These are phyloP conservation scores for Oryza meyeriana DNA, from an alignment of 176 grass and related monocot species.

Conservation along the genomic window DNA sequence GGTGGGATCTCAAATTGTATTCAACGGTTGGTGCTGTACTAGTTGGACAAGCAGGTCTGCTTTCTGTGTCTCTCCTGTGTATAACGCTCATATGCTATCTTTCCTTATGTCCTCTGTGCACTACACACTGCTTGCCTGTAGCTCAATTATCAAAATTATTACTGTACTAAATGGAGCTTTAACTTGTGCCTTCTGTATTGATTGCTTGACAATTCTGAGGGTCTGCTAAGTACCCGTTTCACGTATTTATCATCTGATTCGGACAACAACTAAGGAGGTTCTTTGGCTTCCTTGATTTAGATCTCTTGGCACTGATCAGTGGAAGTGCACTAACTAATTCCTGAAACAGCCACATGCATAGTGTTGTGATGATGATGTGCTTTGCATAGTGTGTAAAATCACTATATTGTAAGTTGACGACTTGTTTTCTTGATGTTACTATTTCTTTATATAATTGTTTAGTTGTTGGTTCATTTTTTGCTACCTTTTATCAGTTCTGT, in stretches of 20 bases:
- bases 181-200: neutral
- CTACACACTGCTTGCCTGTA: neutral
- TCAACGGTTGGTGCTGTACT: slow-evolving; percentile 39
- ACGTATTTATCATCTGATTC: neutral
- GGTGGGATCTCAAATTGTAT: slow-evolving; percentile 16
- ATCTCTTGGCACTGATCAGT: neutral
- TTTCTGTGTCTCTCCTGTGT: neutral
- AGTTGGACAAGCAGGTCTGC: slow-evolving; percentile 52
- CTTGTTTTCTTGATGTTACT: neutral
- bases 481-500: neutral
- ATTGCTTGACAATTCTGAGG: neutral
- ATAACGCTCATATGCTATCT: neutral
- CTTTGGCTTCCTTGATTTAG: neutral
- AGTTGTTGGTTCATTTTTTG: neutral
- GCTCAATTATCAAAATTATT: neutral
- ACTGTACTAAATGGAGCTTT: neutral
- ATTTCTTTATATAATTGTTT: neutral
- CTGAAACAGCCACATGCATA: neutral
- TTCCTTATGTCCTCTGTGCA: neutral
- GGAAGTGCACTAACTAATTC: neutral
- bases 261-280: neutral
- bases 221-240: neutral
- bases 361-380: neutral
- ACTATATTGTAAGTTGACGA: neutral
- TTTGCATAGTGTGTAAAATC: neutral